A percentile compares a stretch with the other conserved stretches of the same genome.
phyloP scores from a whole-genome alignment of 345 rosid genomes.

The Cochlearia excelsa region DNA sequence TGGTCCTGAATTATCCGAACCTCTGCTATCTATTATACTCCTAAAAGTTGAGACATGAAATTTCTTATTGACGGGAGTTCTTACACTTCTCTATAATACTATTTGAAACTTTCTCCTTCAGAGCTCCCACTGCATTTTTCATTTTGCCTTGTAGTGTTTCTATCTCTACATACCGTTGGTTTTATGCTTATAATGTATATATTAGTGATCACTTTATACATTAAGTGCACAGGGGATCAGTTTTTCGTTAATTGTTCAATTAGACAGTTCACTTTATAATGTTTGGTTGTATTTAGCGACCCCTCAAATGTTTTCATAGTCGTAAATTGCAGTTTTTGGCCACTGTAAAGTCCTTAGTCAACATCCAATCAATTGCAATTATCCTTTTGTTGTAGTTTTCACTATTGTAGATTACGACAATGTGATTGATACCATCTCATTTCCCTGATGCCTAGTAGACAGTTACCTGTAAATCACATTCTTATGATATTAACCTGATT shows the following conservation, averaged over 20 bases:
- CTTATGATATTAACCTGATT: slow-evolving; percentile 8
- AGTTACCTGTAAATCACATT: slow-evolving; percentile 20
- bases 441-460: neutral
- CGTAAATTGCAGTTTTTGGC: neutral
- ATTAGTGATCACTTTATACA: neutral
- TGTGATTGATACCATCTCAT: slow-evolving; percentile 1
- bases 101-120: slow-evolving; percentile 12
- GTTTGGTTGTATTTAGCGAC: neutral
- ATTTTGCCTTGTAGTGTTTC: slow-evolving; percentile 9
- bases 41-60: neutral
- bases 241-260: neutral
- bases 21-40: neutral
- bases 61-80: neutral
- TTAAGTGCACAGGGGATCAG: neutral
- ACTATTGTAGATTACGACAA: neutral
- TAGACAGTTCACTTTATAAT: neutral
- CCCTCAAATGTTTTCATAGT: no score
- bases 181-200: slow-evolving; percentile 5
- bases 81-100: neutral
- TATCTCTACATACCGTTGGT: slow-evolving; percentile 6
- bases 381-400: neutral
- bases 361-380: neutral
- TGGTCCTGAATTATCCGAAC: neutral
- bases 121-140: neutral
- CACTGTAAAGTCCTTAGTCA: slow-evolving; percentile 1